Evolutionary conservation across 2,329 filamentous ascomycete species (phyloP).

Genomic region (Botryosphaeria dothidea): DNA sequence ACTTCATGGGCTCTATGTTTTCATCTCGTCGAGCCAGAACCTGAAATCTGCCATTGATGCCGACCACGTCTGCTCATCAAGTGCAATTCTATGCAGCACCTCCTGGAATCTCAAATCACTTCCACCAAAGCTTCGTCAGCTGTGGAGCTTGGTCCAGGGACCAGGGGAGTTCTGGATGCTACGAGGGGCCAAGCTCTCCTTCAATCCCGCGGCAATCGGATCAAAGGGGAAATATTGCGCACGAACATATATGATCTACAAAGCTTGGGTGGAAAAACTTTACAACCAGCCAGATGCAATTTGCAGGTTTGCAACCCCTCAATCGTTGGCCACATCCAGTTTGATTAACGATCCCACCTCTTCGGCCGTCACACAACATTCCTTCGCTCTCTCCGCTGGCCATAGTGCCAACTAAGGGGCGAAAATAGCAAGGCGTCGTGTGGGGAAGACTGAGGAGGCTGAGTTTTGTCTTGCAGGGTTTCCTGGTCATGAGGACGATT

Average conservation of each 20-base stretch:
- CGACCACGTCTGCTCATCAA: not conserved
- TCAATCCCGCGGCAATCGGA: conserved; percentile 7
- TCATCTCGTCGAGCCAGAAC: not conserved
- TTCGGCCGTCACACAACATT: not conserved
- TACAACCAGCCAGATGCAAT: not conserved
- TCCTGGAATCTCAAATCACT: not conserved
- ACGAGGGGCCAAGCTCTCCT: not conserved
- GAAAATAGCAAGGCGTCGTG: not conserved
- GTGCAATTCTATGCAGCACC: not conserved
- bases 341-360: not conserved
- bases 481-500: not conserved
- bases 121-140: not conserved
- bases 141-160: not conserved
- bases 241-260: conserved; percentile 7
- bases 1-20: not conserved
- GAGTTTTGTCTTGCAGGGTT: not conserved
- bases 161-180: not conserved
- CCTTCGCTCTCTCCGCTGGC: too few relatives aligned
- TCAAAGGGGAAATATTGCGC: not conserved
- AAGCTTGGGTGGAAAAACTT: not conserved
- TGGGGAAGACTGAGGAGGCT: not conserved
- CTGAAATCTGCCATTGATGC: not conserved
- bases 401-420: not conserved
- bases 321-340: not conserved
- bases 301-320: not conserved